Evolutionary conservation across 2,329 filamentous ascomycete genomes (phyloP).

Genomic region (Paraphoma chrysanthemicola): DNA sequence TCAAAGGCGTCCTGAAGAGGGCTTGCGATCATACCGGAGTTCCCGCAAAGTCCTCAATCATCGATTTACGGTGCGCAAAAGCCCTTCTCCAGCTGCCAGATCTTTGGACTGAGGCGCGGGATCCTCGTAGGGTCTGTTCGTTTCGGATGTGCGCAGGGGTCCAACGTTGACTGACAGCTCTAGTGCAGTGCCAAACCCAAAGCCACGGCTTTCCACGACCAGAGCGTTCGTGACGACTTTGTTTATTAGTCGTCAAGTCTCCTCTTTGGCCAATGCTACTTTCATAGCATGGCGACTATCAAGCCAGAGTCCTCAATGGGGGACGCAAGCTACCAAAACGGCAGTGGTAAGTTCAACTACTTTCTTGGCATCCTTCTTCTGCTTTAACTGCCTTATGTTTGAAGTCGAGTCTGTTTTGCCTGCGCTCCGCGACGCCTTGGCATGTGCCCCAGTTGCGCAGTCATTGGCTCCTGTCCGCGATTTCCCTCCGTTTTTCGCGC

Average conservation of each 20-base stretch:
- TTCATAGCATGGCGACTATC: constrained; percentile 43
- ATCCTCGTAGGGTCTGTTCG: constrained; percentile 20
- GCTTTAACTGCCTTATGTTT: constrained; percentile 40
- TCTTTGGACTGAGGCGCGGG: not conserved
- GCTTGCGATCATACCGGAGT: not conserved
- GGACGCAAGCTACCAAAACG: constrained; percentile 38
- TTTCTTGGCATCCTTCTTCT: constrained; percentile 22
- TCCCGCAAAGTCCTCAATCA: not conserved
- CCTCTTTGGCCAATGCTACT: constrained; percentile 35
- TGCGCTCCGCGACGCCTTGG: constrained; percentile 36
- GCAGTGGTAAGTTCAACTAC: constrained; percentile 40
- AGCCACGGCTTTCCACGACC: constrained; percentile 12
- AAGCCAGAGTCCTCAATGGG: constrained; percentile 41
- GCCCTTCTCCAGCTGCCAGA: not conserved
- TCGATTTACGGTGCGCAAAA: not conserved
- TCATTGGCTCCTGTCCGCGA: constrained; percentile 26
- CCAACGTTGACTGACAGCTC: constrained; percentile 30
- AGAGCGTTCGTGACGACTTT: constrained; percentile 11
- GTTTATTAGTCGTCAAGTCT: constrained; percentile 19
- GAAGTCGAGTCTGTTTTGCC: constrained; percentile 42
- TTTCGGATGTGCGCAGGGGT: constrained; percentile 32
- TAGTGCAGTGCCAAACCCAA: constrained; percentile 16
- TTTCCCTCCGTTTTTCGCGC: constrained; percentile 17
- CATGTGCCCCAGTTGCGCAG: constrained; percentile 8
- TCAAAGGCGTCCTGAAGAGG: not conserved